Percentiles rank a stretch among this genome's conserved stretches.
Conservation (phyloP, 495 filamentous ascomycete species). For the Margaritispora aquatica region DNA sequence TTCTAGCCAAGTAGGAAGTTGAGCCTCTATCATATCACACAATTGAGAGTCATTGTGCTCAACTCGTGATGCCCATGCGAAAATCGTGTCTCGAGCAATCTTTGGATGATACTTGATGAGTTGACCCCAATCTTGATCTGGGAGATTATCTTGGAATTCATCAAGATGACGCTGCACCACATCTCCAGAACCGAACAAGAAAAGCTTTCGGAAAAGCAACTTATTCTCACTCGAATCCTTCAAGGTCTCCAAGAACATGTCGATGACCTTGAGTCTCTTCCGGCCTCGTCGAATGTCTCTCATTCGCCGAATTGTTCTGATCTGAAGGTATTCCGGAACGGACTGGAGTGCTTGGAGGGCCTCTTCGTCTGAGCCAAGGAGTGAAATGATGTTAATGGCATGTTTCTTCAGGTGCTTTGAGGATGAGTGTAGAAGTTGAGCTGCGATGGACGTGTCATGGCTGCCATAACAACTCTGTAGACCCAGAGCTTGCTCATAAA, state of each 20-base stretch:
- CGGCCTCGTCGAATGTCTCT: background rate
- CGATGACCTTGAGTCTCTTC: background rate
- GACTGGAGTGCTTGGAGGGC: background rate
- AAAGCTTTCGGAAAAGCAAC: background rate
- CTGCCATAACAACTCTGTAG: conserved; percentile 8
- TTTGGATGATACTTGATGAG: conserved; percentile 5
- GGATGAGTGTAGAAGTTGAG: background rate
- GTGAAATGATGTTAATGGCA: background rate
- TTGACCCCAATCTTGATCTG: background rate
- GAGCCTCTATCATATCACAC: background rate
- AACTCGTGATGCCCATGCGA: background rate
- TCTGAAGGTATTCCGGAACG: background rate
- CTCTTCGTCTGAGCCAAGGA: background rate
- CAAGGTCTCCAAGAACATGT: background rate
- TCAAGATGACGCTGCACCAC: background rate
- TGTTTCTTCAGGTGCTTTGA: conserved; percentile 2
- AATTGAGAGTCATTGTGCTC: background rate
- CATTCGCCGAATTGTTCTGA: background rate
- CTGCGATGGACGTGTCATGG: background rate
- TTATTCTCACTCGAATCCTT: background rate
- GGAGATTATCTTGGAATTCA: background rate
- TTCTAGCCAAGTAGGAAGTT: background rate
- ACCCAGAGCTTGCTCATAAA: background rate
- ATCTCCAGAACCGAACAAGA: background rate
- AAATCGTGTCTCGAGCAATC: background rate